Evolutionary conservation across 1,284 basidiomycete species (phyloP), one percentile per base, ranked within the genome.

Genomic region (Marasmius sp.): DNA sequence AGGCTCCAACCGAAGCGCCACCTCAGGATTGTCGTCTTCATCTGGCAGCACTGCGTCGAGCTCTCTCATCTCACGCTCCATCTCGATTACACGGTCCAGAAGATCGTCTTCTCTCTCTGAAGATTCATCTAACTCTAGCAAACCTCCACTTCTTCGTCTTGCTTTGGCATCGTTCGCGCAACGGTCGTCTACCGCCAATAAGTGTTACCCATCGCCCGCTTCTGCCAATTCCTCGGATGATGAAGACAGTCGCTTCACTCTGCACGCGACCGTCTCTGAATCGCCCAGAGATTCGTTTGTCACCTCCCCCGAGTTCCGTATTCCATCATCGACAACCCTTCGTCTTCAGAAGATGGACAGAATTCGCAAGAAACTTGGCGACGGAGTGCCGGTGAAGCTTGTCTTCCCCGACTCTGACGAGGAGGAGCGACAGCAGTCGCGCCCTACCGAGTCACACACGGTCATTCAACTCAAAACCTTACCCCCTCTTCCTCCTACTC

Each of bases 301-400:
- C n/a, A n/a, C n/a, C 55, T 61, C 73, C 11, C 72, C 76, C 0
- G 65, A 72, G 0, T 81, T 82, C 68, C 64, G 64, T 39, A 76
- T 82, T 52, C 75, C 79, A 9, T 79, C 79, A 12, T 61, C 73
- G 8, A 73, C 74, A 22, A 69, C 72, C 53, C 63, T 79, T 18
- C 79, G 84, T 12, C 79, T 81, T 57, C 74, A 78, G 66, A 89
- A 88, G 72, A 83, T 89, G 78, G 85, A 85, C 50, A 75, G 82
- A 39, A 72, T 89, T 57, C 78, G 82, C 49, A 81, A 79, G 66
- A 85, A 76, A 67, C 78, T 89, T 1, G 87, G 87, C 0, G 79
- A 86, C 18, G 82, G 81, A 27, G 82, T 89, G 12, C 87, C 87
- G 3, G 65, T 79, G 0, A 77, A 81, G 47, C 77, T 87, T 41